A percentile compares a stretch with the other conserved stretches of the same genome.
phyloP scores from a whole-genome alignment of 495 filamentous ascomycete species.

The Talaromyces stipitatus region DNA sequence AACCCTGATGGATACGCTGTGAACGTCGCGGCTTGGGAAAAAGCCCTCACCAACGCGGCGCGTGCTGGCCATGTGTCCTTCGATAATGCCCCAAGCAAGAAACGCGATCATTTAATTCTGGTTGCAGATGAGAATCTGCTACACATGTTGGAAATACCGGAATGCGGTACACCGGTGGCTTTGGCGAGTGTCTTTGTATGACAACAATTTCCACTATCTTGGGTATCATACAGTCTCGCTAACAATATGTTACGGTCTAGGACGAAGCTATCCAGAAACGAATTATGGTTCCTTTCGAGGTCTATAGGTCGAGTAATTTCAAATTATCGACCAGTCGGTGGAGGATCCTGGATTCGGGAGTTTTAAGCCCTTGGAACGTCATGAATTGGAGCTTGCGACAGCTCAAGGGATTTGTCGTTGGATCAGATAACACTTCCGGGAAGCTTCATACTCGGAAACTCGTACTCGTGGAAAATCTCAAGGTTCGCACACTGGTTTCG shows the following conservation, averaged over 20 bases:
- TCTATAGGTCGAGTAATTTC: conserved; percentile 53
- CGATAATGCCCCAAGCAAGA: conserved; percentile 8
- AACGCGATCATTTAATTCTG: conserved; percentile 49
- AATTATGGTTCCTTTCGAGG: conserved; percentile 58
- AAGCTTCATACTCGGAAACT: conserved; percentile 28
- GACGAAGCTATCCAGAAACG: conserved; percentile 62
- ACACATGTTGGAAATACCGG: conserved; percentile 61
- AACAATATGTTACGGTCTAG: conserved; percentile 14
- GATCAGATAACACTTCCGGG: conserved; percentile 20
- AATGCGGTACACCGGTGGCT: conserved; percentile 80
- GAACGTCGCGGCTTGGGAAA: conserved; percentile 79
- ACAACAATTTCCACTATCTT: neutral
- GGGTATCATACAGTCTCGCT: neutral
- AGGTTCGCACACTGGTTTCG: conserved; percentile 21
- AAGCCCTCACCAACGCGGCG: conserved; percentile 59
- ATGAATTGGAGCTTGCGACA: conserved; percentile 70
- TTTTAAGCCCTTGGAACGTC: conserved; percentile 49
- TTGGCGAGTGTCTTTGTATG: conserved; percentile 68
- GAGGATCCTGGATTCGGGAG: conserved; percentile 44
- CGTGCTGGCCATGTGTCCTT: conserved; percentile 50
- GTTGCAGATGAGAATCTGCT: conserved; percentile 61
- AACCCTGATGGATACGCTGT: conserved; percentile 89
- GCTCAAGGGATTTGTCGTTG: conserved; percentile 52
- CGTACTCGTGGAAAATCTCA: conserved; percentile 46
- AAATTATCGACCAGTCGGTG: conserved; percentile 43